phyloP scores from a whole-genome alignment of 176 grass and related monocot genomes.

The Aegilops longissima region DNA sequence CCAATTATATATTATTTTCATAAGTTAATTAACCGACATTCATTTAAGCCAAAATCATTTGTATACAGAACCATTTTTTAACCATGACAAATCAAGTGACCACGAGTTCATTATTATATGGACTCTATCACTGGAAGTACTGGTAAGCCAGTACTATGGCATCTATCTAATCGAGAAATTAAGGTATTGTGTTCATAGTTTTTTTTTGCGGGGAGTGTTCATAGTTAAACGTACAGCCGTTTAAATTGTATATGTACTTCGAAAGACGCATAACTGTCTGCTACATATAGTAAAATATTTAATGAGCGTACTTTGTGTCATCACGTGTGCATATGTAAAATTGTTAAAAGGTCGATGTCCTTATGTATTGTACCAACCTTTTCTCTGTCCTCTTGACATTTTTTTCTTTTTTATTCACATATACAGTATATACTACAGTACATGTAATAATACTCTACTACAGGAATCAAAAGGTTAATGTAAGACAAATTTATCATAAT shows the following conservation, averaged over 20 bases:
- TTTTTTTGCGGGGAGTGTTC: no score
- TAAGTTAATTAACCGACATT: background rate
- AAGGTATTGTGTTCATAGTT: no score
- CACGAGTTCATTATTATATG: background rate
- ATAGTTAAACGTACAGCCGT: background rate
- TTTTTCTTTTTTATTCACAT: background rate
- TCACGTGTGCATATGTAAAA: slow-evolving; percentile 36
- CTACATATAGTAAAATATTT: no score
- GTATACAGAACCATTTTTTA: no score
- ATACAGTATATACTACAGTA: background rate
- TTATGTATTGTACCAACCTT: background rate
- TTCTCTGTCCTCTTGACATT: background rate
- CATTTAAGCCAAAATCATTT: background rate
- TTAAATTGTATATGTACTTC: background rate
- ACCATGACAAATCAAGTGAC: background rate
- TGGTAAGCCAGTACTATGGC: background rate
- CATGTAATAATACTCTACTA: background rate
- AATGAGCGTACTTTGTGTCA: background rate
- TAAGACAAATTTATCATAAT: slow-evolving; percentile 13
- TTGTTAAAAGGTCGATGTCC: slow-evolving; percentile 29
- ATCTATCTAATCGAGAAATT: background rate
- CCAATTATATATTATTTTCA: background rate
- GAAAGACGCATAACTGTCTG: no score
- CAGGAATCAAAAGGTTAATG: background rate
- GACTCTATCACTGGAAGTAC: background rate